Evolutionary conservation across 345 rosid species (phyloP), one percentile per base, ranked within the genome.

Genomic region (Camelina neglecta): DNA sequence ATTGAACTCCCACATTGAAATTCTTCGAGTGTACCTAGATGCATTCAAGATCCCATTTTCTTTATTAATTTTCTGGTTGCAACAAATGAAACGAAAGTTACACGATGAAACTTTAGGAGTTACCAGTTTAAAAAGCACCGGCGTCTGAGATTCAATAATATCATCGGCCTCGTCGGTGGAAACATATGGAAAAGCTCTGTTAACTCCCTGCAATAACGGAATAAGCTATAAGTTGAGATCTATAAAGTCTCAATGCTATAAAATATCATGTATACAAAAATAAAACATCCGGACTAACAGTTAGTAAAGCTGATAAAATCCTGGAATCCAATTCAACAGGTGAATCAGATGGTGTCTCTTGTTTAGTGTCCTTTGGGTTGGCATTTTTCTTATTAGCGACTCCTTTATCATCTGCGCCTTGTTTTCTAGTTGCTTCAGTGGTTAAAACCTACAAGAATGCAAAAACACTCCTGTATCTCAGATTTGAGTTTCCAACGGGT

Each of bases 131-230:
- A 95, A 95, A 72, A 95, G 98, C 86, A 87, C 82, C 11, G 97
- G 98, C 66, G 94, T 93, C 81, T 95, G 93, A 29, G 76, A 75
- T 81, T 92, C 98, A 83, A 90, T 83, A 75, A 95, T 81, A 78
- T 85, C 97, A 83, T 93, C 97, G 13, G 90, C 96, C 82, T 90
- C 99, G 64, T 79, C 75, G 68, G 88, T 83, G 65, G 92, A 89
- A 83, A 95, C 99, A 74, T 81, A 95, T 55, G 99, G 99, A 86
- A 95, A 92, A 75, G 97, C 99, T 79, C 99, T 85, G 82, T 95
- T 95, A 73, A 92, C 86, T 71, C 99, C 99, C 99, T 95, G 86
- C 36, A 20, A 67, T 80, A 53, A 65, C 57, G 47, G 69, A 57
- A 49, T 35, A 47, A 21, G 72, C 69, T 1, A 69, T 55, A 44